phyloP scores from a whole-genome alignment of 371 early-diverging fungal genomes.

The Rhizomucor pusillus region DNA sequence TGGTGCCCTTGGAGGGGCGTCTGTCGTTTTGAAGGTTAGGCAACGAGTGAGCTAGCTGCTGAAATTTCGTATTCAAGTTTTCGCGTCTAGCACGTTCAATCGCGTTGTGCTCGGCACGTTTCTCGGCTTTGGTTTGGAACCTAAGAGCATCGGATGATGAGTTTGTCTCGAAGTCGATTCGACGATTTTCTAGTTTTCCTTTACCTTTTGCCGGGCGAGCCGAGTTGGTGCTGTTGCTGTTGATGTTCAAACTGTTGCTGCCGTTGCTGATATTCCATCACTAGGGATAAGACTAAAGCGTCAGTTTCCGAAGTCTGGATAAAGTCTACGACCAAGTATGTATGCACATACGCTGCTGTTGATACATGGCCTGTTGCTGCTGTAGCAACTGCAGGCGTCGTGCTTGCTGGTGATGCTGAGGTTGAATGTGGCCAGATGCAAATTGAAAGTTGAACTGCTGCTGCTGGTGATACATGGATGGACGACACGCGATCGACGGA shows the following conservation, averaged over 20 bases:
- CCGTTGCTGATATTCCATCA: constrained; percentile 16
- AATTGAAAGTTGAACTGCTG: constrained; percentile 11
- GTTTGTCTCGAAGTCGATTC: neutral
- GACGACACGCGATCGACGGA: constrained; percentile 3
- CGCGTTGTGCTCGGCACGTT: constrained; percentile 75
- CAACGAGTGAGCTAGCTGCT: constrained; percentile 66
- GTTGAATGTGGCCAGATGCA: constrained; percentile 9
- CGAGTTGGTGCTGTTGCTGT: constrained; percentile 7
- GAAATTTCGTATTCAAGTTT: constrained; percentile 68
- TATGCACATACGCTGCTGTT: constrained; percentile 9
- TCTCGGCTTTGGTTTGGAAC: constrained; percentile 51
- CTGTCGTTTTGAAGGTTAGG: constrained; percentile 68
- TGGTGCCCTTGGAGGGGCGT: constrained; percentile 72
- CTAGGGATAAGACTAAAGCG: neutral
- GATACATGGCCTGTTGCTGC: constrained; percentile 7
- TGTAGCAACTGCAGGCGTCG: constrained; percentile 10
- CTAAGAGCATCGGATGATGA: constrained; percentile 4
- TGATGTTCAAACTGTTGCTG: constrained; percentile 12
- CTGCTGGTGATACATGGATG: constrained; percentile 3
- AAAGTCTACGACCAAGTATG: neutral
- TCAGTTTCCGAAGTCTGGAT: neutral
- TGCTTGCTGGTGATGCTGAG: constrained; percentile 13
- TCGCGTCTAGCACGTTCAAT: constrained; percentile 77
- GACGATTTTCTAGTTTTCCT: too few species aligned
- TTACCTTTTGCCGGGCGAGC: constrained; percentile 19